A percentile compares a stretch with the other conserved stretches of the same genome.
Evolutionary conservation across 2,329 filamentous ascomycete species (phyloP).

Genomic region (Lizonia empirigonia): DNA sequence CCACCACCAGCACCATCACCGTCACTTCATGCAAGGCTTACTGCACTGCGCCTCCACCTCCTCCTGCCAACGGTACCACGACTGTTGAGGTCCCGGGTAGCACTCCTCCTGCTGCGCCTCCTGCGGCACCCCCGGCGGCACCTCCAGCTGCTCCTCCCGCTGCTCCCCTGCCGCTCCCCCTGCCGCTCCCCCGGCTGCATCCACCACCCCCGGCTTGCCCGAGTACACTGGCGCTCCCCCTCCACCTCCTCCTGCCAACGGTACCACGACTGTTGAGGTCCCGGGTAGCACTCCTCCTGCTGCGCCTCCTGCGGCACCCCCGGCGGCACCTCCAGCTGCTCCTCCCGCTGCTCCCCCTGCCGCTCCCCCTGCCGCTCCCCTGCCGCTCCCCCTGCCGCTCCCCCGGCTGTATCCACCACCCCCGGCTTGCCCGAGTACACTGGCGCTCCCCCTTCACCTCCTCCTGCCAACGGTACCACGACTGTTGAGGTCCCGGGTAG

Average conservation of each 20-base stretch:
- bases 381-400: neutral
- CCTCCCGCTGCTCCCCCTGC: neutral
- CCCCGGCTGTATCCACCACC: neutral
- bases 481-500: no score
- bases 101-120: neutral
- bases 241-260: no score
- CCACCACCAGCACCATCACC: slow-evolving; percentile 16
- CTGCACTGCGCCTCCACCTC: slow-evolving; percentile 14
- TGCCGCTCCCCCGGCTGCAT: neutral
- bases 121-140: neutral
- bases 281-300: no score
- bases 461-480: no score
- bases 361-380: neutral
- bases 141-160: neutral
- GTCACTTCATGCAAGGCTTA: slow-evolving; percentile 6
- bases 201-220: neutral
- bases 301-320: neutral
- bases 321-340: no score
- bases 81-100: neutral
- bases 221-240: slow-evolving; percentile 16
- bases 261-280: no score
- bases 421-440: slow-evolving; percentile 7
- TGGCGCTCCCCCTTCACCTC: no score
- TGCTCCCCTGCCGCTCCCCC: neutral
- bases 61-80: slow-evolving; percentile 3